A percentile compares a stretch with the other conserved stretches of the same genome.
Evolutionary conservation across 306 rosid genomes (phyloP).

Genomic region (Vicia faba): DNA sequence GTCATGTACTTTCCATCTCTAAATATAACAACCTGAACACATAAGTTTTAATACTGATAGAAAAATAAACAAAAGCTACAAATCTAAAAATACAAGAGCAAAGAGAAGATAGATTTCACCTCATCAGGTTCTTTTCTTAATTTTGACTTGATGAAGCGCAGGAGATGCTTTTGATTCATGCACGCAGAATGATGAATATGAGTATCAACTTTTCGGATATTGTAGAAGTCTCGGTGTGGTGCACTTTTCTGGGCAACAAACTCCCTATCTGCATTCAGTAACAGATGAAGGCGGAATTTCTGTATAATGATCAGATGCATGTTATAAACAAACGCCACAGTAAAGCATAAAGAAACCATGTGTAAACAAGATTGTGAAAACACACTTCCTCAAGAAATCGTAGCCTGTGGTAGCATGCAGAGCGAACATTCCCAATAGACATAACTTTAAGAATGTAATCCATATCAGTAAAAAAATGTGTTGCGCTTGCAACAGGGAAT

Average conservation of each 20-base stretch:
- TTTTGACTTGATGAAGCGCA: slow-evolving; percentile 84
- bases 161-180: slow-evolving; percentile 94
- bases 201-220: slow-evolving; percentile 82
- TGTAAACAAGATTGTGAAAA: slow-evolving; percentile 26
- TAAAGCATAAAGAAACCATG: slow-evolving; percentile 21
- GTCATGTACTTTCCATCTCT: slow-evolving; percentile 95
- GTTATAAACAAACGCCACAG: slow-evolving; percentile 39
- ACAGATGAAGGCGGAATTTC: slow-evolving; percentile 91
- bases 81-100: slow-evolving; percentile 33
- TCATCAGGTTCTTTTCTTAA: slow-evolving; percentile 81
- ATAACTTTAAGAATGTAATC: slow-evolving; percentile 72
- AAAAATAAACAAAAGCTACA: slow-evolving; percentile 31
- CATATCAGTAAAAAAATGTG: slow-evolving; percentile 78
- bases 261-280: slow-evolving; percentile 68
- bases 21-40: slow-evolving; percentile 82
- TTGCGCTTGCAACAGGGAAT: slow-evolving; percentile 77
- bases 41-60: slow-evolving; percentile 25
- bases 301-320: slow-evolving; percentile 48
- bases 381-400: slow-evolving; percentile 85
- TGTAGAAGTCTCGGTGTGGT: slow-evolving; percentile 90
- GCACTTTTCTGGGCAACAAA: slow-evolving; percentile 80
- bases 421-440: slow-evolving; percentile 76
- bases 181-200: slow-evolving; percentile 96
- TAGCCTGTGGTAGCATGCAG: slow-evolving; percentile 79
- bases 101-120: slow-evolving; percentile 43